Evolutionary conservation across 2,329 filamentous ascomycete species (phyloP), one percentile per base, ranked within the genome.

Genomic region (Penicillium nordicum): DNA sequence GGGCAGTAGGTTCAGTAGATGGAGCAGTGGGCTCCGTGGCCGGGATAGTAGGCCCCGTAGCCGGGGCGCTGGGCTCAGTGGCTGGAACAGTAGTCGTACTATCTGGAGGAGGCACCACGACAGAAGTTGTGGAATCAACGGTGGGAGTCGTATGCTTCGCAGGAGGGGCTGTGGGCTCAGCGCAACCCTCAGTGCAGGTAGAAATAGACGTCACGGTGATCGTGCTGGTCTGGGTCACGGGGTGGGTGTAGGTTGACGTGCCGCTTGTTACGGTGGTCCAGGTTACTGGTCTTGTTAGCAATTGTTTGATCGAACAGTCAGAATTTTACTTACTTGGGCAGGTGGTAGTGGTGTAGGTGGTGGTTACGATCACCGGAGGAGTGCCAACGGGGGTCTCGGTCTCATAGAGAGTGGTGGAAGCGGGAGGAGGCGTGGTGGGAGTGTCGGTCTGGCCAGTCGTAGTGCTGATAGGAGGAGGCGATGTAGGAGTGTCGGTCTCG

Each of bases 291-390:
- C 37, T 48, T 27, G 38, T 67, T 47, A 67, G 64, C 41, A 46
- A 46, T 53, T 3, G 2, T 4, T 21, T 16, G 34, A 16, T 27
- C 1, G 9, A 30, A 16, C 18, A 14, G 1, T n/a, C 16, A 5
- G 9, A 2, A 0, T 10, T 45, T 41, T 30, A 60, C 64, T 49
- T 65, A 69, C 67, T 59, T 37, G 69, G 68, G 58, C 68, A 71
- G 32, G 67, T 67, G 2, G 67, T 71, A 1, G 68, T 71, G 3
- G 59, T 64, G 38, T 60, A 67, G 14, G 61, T 65, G 8, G 57
- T 59, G 1, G 65, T 67, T 10, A 64, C 57, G n/a, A 58, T 61
- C 14, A 59, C 53, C 16, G 62, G 53, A 38, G 57, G 40, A n/a
- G 58, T 44, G 12, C 11, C 16, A 40, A 57, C 43, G n/a, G 29